These are phyloP conservation scores for Fusarium goolgardi DNA, from an alignment of 2,329 filamentous ascomycete genomes.

Conservation along the genomic window DNA sequence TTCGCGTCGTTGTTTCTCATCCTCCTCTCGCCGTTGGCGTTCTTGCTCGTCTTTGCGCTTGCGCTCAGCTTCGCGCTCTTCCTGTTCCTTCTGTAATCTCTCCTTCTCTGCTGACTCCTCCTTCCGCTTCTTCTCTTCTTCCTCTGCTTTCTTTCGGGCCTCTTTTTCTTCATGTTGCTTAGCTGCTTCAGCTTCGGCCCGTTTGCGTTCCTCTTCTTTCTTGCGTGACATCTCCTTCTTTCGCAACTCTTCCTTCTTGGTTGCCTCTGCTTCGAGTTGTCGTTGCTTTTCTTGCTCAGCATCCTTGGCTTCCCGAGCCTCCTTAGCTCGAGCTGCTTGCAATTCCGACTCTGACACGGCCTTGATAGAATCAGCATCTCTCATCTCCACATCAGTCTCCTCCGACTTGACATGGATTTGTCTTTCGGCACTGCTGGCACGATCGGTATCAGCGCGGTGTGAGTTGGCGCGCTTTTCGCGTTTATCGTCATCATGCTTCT, in stretches of 20 bases:
- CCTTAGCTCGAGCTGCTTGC: conserved; percentile 54
- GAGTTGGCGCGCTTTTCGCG: conserved; percentile 55
- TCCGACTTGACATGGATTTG: conserved; percentile 68
- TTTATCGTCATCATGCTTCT: conserved; percentile 57
- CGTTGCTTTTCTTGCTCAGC: conserved; percentile 44
- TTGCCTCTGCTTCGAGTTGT: conserved; percentile 49
- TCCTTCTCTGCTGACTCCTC: conserved; percentile 50
- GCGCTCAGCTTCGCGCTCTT: conserved; percentile 52
- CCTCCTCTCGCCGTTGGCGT: conserved; percentile 50
- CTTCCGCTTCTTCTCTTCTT: conserved; percentile 52
- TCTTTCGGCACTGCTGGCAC: conserved; percentile 58
- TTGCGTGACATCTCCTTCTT: conserved; percentile 52
- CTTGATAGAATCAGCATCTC: conserved; percentile 56
- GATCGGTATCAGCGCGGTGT: conserved; percentile 57
- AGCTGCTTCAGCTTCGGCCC: conserved; percentile 48
- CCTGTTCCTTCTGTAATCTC: conserved; percentile 47
- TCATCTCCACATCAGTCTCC: conserved; percentile 67
- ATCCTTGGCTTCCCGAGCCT: conserved; percentile 36
- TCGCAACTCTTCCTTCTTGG: conserved; percentile 50
- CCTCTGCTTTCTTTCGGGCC: conserved; percentile 46
- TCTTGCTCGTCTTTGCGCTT: conserved; percentile 55
- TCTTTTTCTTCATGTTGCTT: conserved; percentile 45
- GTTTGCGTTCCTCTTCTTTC: conserved; percentile 50
- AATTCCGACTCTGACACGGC: conserved; percentile 45
- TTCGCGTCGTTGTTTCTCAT: conserved; percentile 53